Conservation (phyloP, 495 filamentous ascomycete species). For the Penicillium silybi region DNA sequence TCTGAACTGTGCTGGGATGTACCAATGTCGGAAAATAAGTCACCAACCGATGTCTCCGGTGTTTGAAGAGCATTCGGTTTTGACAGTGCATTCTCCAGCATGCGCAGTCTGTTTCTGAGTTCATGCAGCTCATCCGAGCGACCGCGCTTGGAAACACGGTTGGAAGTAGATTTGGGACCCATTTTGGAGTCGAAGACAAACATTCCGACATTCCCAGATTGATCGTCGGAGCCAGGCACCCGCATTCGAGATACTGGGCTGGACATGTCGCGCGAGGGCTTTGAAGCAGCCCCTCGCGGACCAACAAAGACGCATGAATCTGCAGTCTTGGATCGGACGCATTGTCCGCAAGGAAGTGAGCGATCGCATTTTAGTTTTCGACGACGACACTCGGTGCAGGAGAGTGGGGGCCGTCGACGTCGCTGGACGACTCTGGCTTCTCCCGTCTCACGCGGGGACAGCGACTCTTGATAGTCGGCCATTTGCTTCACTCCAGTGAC, state of each 20-base stretch:
- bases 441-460: constrained; percentile 5
- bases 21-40: constrained; percentile 18
- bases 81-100: constrained; percentile 28
- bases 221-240: constrained; percentile 11
- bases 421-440: constrained; percentile 21
- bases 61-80: constrained; percentile 22
- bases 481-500: neutral
- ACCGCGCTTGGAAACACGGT: constrained; percentile 28
- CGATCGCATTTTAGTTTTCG: constrained; percentile 71
- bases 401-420: constrained; percentile 37
- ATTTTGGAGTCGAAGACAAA: constrained; percentile 40
- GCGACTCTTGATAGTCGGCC: constrained; percentile 4
- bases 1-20: constrained; percentile 18
- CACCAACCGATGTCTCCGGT: constrained; percentile 26
- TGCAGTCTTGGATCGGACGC: constrained; percentile 46
- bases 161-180: constrained; percentile 20
- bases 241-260: constrained; percentile 15
- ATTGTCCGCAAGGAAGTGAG: constrained; percentile 61
- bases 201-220: constrained; percentile 25
- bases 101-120: constrained; percentile 28
- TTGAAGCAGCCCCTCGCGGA: constrained; percentile 11
- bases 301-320: constrained; percentile 35
- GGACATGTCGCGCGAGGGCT: constrained; percentile 12
- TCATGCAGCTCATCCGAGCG: constrained; percentile 33
- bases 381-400: constrained; percentile 53